Conservation (phyloP, 2,329 filamentous ascomycete genomes). For the Scedosporium minutisporum region DNA sequence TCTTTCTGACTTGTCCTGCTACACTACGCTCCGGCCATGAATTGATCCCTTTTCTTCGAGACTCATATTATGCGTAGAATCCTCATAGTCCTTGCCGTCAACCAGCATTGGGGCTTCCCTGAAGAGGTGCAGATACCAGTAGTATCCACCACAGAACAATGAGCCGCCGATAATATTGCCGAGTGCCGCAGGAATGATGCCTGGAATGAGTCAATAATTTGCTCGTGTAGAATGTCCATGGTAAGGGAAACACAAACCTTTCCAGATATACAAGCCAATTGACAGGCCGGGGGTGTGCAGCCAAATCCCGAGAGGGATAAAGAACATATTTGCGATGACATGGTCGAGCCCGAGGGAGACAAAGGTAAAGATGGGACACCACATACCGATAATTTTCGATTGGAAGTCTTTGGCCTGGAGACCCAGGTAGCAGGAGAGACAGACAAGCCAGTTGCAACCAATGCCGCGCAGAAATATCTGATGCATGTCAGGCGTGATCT, state of each 20-base stretch:
- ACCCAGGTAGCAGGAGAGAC: slow-evolving; percentile 38
- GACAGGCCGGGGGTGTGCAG: slow-evolving; percentile 31
- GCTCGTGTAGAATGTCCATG: neutral
- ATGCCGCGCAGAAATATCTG: slow-evolving; percentile 45
- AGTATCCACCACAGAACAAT: slow-evolving; percentile 37
- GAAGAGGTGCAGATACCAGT: neutral
- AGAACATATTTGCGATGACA: slow-evolving; percentile 48
- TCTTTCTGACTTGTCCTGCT: too few species aligned
- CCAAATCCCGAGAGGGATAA: slow-evolving; percentile 42
- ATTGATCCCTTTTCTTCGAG: too few species aligned
- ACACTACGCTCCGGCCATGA: too few species aligned
- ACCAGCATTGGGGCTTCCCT: too few species aligned
- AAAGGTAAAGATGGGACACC: slow-evolving; percentile 47
- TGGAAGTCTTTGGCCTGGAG: slow-evolving; percentile 38
- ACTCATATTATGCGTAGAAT: too few species aligned
- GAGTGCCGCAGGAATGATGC: slow-evolving; percentile 40
- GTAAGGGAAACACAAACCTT: slow-evolving; percentile 20
- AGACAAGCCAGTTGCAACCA: slow-evolving; percentile 49
- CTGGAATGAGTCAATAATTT: slow-evolving; percentile 1
- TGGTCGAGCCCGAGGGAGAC: slow-evolving; percentile 44
- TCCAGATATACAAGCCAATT: slow-evolving; percentile 46
- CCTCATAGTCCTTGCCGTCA: too few species aligned
- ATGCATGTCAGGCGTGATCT: slow-evolving; percentile 36
- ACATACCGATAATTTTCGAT: slow-evolving; percentile 45
- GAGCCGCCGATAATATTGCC: slow-evolving; percentile 45